These are phyloP conservation scores for Penicillium verhagenii DNA, from an alignment of 495 filamentous ascomycete genomes.

Conservation along the genomic window DNA sequence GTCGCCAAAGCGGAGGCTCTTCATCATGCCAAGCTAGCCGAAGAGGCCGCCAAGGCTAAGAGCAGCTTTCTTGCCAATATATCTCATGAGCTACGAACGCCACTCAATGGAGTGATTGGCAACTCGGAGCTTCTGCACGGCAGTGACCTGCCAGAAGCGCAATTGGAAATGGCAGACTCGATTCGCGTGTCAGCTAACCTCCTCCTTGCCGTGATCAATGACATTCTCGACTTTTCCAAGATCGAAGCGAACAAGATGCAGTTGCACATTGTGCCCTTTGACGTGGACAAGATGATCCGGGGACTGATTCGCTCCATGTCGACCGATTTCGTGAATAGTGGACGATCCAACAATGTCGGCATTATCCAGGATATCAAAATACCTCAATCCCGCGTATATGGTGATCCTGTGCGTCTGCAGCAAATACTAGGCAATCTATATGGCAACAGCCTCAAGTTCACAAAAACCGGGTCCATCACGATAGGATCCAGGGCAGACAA, in stretches of 20 bases:
- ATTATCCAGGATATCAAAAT: constrained; percentile 48
- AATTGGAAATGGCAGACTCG: constrained; percentile 79
- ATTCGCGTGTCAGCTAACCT: constrained; percentile 86
- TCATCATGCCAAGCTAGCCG: constrained; percentile 76
- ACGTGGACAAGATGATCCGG: constrained; percentile 73
- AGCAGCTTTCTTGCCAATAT: constrained; percentile 88
- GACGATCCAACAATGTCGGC: constrained; percentile 54
- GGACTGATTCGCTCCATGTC: constrained; percentile 79
- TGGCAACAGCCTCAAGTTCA: constrained; percentile 88
- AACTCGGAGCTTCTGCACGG: constrained; percentile 79
- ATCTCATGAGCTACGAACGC: constrained; percentile 77
- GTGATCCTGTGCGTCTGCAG: constrained; percentile 80
- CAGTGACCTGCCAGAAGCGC: constrained; percentile 68
- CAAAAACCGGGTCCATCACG: constrained; percentile 60
- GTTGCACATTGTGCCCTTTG: constrained; percentile 76
- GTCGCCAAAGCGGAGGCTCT: constrained; percentile 73
- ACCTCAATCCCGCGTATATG: constrained; percentile 68
- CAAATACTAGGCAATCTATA: constrained; percentile 87
- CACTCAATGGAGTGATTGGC: constrained; percentile 80
- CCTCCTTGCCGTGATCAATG: constrained; percentile 85
- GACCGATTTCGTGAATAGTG: constrained; percentile 33
- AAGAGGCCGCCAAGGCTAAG: constrained; percentile 85
- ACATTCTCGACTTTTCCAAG: constrained; percentile 86
- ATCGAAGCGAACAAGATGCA: constrained; percentile 92
- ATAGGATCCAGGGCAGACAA: constrained; percentile 65